Evolutionary conservation across 495 filamentous ascomycete species (phyloP).

Genomic region (Hypoxylon intermedium): DNA sequence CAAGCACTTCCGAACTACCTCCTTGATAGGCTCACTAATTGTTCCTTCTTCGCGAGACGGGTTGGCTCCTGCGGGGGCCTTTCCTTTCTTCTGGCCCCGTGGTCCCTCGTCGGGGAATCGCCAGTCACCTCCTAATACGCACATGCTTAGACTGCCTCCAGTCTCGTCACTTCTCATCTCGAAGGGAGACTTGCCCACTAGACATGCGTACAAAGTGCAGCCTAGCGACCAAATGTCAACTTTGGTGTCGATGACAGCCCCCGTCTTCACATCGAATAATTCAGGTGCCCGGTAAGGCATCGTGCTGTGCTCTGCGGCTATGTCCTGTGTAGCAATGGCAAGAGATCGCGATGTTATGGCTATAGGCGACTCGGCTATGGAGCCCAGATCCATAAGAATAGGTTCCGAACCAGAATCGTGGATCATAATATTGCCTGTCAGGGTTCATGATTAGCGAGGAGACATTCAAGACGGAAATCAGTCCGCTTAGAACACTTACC

Average conservation of each 20-base stretch:
- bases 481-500: constrained; percentile 57
- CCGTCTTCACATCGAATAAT: constrained; percentile 97
- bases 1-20: constrained; percentile 86
- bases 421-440: constrained; percentile 93
- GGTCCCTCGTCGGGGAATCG: constrained; percentile 84
- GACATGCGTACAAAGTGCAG: constrained; percentile 93
- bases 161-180: constrained; percentile 95
- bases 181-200: constrained; percentile 95
- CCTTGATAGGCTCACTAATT: constrained; percentile 79
- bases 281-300: constrained; percentile 99
- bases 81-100: constrained; percentile 62
- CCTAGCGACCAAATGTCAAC: constrained; percentile 98
- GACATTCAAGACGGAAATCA: neutral
- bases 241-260: constrained; percentile 90
- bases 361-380: constrained; percentile 84
- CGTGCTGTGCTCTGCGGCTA: constrained; percentile 92
- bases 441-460: constrained; percentile 27
- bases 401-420: constrained; percentile 82
- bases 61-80: constrained; percentile 50
- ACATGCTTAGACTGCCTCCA: constrained; percentile 89
- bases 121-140: constrained; percentile 91
- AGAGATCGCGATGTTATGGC: constrained; percentile 92
- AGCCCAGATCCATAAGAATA: constrained; percentile 98
- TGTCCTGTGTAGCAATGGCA: constrained; percentile 90
- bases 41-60: constrained; percentile 35